Evolutionary conservation across 139 green algal species (phyloP).

Genomic region (Raphidocelis subcapitata): DNA sequence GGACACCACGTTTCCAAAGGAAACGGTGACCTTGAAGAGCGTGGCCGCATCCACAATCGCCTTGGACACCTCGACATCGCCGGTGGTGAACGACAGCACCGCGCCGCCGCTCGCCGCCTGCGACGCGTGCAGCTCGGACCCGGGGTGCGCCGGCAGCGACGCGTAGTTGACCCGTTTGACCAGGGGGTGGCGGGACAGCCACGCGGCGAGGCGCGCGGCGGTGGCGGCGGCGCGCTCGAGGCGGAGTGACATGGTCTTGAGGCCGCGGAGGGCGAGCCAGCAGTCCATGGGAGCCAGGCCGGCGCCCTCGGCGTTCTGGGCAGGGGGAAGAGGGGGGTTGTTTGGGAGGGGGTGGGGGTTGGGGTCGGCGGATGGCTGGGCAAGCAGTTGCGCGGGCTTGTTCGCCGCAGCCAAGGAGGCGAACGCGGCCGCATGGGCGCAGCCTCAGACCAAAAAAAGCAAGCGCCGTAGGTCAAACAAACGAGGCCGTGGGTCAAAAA

Average conservation of each 20-base stretch:
- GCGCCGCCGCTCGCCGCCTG: slow-evolving; percentile 72
- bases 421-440: too few species aligned
- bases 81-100: slow-evolving; percentile 81
- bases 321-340: neutral
- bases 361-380: neutral
- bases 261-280: slow-evolving; percentile 92
- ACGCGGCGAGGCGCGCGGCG: slow-evolving; percentile 73
- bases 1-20: slow-evolving; percentile 88
- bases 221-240: slow-evolving; percentile 85
- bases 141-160: slow-evolving; percentile 57
- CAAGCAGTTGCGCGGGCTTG: too few species aligned
- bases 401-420: too few species aligned
- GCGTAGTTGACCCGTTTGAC: slow-evolving; percentile 91
- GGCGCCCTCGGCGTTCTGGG: slow-evolving; percentile 88
- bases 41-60: slow-evolving; percentile 79
- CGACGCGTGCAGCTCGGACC: slow-evolving; percentile 52
- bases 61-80: slow-evolving; percentile 45
- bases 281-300: slow-evolving; percentile 93
- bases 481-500: too few species aligned
- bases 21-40: slow-evolving; percentile 96
- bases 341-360: neutral
- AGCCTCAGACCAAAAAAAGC: too few species aligned
- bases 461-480: too few species aligned
- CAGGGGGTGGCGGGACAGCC: slow-evolving; percentile 80
- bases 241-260: slow-evolving; percentile 97